Evolutionary conservation across 208 protist genomes (phyloP).

Genomic region (Trypanosoma melophagium): DNA sequence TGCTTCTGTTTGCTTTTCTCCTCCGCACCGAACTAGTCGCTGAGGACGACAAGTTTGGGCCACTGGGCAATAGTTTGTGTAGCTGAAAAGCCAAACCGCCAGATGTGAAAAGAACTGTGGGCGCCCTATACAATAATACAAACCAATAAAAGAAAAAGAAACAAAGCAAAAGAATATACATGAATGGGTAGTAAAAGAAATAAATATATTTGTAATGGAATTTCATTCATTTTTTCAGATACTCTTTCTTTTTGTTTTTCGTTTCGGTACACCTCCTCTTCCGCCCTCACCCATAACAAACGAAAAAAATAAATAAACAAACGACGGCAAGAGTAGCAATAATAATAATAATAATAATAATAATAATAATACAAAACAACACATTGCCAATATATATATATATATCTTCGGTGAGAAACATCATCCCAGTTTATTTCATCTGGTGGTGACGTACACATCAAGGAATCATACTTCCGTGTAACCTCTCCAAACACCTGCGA

Average conservation of each 20-base stretch:
- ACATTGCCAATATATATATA: no score
- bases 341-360: no score
- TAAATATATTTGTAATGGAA: no score
- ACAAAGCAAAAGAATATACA: slow-evolving; percentile 11
- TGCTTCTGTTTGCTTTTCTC: background rate
- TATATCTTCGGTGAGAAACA: no score
- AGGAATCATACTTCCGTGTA: background rate
- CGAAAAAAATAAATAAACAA: no score
- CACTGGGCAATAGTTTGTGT: background rate
- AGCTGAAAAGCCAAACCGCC: slow-evolving; percentile 17
- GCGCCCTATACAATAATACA: background rate
- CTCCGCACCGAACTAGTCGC: no score
- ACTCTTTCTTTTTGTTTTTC: no score
- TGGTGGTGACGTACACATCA: no score
- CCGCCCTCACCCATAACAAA: background rate
- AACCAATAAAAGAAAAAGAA: slow-evolving; percentile 18
- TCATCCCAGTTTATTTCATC: no score
- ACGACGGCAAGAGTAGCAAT: no score
- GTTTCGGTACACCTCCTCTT: background rate
- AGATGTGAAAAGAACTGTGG: slow-evolving; percentile 1
- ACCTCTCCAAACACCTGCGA: slow-evolving; percentile 2
- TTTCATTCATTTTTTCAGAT: background rate
- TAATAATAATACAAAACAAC: no score
- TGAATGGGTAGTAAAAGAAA: background rate
- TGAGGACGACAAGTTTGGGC: no score